phyloP scores from a whole-genome alignment of 2,329 filamentous ascomycete species.

The Fusarium pseudocircinatum region DNA sequence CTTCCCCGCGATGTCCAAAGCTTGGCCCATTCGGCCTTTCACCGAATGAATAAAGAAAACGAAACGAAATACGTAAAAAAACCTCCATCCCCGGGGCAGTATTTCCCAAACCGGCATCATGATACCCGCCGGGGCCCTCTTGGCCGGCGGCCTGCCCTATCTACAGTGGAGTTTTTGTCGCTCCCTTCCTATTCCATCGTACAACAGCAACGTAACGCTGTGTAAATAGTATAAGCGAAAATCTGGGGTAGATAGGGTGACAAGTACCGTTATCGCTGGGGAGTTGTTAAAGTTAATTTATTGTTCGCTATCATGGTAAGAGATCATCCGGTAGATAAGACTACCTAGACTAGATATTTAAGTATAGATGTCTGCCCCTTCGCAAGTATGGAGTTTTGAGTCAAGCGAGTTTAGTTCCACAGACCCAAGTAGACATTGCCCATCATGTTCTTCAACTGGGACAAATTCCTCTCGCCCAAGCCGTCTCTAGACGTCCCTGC shows the following conservation, averaged over 20 bases:
- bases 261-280: constrained; percentile 29
- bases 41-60: constrained; percentile 24
- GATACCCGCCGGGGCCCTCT: constrained; percentile 18
- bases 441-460: constrained; percentile 36
- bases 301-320: constrained; percentile 16
- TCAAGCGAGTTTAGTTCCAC: too few relatives aligned
- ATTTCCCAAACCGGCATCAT: background rate
- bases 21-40: background rate
- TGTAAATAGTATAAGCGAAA: background rate
- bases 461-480: constrained; percentile 31
- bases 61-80: constrained; percentile 28
- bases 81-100: background rate
- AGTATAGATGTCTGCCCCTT: too few relatives aligned
- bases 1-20: background rate
- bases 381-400: too few relatives aligned
- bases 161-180: constrained; percentile 16
- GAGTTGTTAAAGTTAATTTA: background rate
- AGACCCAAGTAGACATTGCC: background rate
- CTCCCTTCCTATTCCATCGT: background rate
- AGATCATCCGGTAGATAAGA: background rate
- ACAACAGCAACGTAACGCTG: background rate
- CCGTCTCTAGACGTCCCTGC: constrained; percentile 48
- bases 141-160: constrained; percentile 29
- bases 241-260: constrained; percentile 26
- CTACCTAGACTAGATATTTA: background rate